Base-by-base conservation (phyloP, 768 basidiomycete species). In the Collybia sordida region DNA sequence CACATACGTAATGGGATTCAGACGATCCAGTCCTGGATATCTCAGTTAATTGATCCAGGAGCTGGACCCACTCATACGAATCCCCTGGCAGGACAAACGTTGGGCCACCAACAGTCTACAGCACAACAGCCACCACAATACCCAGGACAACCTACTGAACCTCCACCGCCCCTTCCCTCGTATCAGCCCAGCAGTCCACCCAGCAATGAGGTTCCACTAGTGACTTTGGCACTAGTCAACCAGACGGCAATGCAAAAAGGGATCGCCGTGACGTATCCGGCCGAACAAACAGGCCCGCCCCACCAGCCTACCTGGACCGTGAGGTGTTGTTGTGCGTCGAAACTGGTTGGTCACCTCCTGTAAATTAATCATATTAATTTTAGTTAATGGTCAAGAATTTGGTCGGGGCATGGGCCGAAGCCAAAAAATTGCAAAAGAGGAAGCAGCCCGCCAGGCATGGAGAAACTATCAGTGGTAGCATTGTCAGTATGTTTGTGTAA, bases 381-480 rank as follows among this genome's bases (percentile, higher is more conserved):
- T 45, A 86, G 85, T 87, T 19, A 76, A 81, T 49, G 72, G 66
- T 1, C 57, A 66, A n/a, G 71, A 75, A 54, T 72, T 57, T 53
- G 85, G 84, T 19, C 44, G 61, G 3, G 85, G 83, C 0, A 53
- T 42, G 3, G 85, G 79, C 18, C 81, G 78, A 51, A 86, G 72
- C 49, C 83, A 85, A 63, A 87, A 86, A 54, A 41, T 66, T n/a
- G 85, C 85, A 6, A 86, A 85, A 55, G 83, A 86, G 65, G 79
- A 82, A 53, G 85, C 85, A n/a, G 83, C 82, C 25, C 75, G 77
- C 34, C 69, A 77, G 47, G 84, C 85, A 41, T 83, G 73, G 67
- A 59, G 59, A 9, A 50, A 67, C 2, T 70, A 85, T 74, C 77
- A 79, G 46, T 85, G 83, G 82, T 72, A 72, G 40, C 14, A 11